Conservation (phyloP, 495 filamentous ascomycete genomes). For the Thozetella sp. region DNA sequence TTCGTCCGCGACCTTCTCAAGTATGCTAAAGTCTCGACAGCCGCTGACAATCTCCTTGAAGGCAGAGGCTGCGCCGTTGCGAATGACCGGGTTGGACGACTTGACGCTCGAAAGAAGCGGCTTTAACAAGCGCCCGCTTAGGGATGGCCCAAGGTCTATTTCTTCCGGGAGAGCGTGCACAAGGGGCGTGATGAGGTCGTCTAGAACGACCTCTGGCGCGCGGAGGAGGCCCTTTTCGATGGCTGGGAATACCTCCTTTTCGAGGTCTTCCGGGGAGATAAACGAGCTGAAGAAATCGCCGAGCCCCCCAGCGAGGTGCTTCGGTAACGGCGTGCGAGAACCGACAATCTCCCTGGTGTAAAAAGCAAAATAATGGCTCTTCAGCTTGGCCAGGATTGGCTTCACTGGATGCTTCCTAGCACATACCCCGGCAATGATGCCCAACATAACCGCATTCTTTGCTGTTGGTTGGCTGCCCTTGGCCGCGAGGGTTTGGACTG, state of each 20-base stretch:
- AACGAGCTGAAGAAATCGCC: slow-evolving; percentile 83
- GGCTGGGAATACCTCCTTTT: slow-evolving; percentile 73
- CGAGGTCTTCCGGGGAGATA: slow-evolving; percentile 72
- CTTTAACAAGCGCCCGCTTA: slow-evolving; percentile 73
- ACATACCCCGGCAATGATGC: slow-evolving; percentile 84
- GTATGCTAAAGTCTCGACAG: slow-evolving; percentile 54
- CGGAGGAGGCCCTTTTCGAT: slow-evolving; percentile 87
- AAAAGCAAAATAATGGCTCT: slow-evolving; percentile 74
- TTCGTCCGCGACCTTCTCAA: slow-evolving; percentile 73
- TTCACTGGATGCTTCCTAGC: slow-evolving; percentile 63
- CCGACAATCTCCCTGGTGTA: slow-evolving; percentile 84
- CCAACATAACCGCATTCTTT: slow-evolving; percentile 76
- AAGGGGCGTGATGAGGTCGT: slow-evolving; percentile 71
- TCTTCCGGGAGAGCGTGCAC: slow-evolving; percentile 65
- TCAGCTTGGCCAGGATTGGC: slow-evolving; percentile 60
- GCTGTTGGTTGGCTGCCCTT: slow-evolving; percentile 62
- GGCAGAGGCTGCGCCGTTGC: slow-evolving; percentile 71
- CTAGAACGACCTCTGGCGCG: slow-evolving; percentile 86
- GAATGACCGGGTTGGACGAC: slow-evolving; percentile 78
- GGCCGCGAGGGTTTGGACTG: slow-evolving; percentile 64
- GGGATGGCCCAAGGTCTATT: slow-evolving; percentile 75
- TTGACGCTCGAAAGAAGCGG: slow-evolving; percentile 86
- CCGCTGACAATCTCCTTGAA: slow-evolving; percentile 65
- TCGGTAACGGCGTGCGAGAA: slow-evolving; percentile 70
- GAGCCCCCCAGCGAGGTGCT: slow-evolving; percentile 72